Evolutionary conservation across 2,329 filamentous ascomycete species (phyloP).

Genomic region (Tolypocladium guangdongense): DNA sequence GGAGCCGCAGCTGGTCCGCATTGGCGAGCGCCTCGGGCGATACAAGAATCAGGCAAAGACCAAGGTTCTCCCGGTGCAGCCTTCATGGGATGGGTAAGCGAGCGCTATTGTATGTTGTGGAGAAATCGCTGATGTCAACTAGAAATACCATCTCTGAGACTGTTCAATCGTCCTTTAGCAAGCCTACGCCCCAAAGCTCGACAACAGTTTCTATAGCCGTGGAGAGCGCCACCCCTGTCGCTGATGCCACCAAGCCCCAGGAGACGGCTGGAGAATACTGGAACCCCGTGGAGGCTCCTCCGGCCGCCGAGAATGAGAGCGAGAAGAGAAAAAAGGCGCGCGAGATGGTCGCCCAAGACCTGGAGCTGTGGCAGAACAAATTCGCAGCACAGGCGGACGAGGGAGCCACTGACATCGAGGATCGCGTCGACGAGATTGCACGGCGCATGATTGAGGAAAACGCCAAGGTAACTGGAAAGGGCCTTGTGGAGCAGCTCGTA

Average conservation of each 20-base stretch:
- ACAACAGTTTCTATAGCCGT: constrained; percentile 19
- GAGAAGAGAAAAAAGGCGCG: constrained; percentile 47
- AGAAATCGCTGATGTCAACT: neutral
- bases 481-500: constrained; percentile 58
- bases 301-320: constrained; percentile 35
- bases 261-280: constrained; percentile 12
- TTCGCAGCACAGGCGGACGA: constrained; percentile 80
- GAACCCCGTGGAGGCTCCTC: constrained; percentile 31
- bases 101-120: neutral
- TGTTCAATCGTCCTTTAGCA: constrained; percentile 22
- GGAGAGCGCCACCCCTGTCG: constrained; percentile 5
- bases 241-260: constrained; percentile 16
- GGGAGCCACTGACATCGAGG: constrained; percentile 62
- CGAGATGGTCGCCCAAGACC: constrained; percentile 63
- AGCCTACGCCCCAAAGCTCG: constrained; percentile 19
- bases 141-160: constrained; percentile 9
- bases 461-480: constrained; percentile 53
- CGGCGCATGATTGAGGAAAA: constrained; percentile 49
- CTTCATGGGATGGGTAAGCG: neutral
- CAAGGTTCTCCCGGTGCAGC: constrained; percentile 14
- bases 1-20: constrained; percentile 86
- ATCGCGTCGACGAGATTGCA: constrained; percentile 49
- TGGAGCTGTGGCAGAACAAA: constrained; percentile 78
- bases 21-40: constrained; percentile 76
- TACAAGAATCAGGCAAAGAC: constrained; percentile 39